A percentile compares a stretch with the other conserved stretches of the same genome.
Conservation (phyloP, 1,139 yeast species). For the Lodderomyces parapsilosis region DNA sequence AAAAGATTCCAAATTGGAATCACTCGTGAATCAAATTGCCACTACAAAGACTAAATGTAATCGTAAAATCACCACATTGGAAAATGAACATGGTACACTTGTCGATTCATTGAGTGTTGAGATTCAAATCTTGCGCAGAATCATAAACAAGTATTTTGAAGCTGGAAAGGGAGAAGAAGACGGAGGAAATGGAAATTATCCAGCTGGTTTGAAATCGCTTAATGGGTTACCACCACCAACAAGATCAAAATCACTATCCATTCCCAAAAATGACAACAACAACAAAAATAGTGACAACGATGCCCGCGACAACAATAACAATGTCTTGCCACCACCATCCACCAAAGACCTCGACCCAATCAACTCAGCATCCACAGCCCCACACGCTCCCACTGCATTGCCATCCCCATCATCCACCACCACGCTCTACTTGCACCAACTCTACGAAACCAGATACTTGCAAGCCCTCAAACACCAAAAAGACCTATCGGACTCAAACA, state of each 20-base stretch:
- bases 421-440: constrained; percentile 7
- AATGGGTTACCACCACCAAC: background rate
- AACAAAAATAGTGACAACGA: background rate
- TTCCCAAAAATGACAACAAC: background rate
- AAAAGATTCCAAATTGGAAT: constrained; percentile 6
- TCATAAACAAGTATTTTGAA: constrained; percentile 8
- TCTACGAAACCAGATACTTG: constrained; percentile 11
- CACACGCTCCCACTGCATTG: background rate
- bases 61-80: constrained; percentile 7
- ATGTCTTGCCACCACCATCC: background rate
- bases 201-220: background rate
- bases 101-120: constrained; percentile 10
- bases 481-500: constrained; percentile 9
- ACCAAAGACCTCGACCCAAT: background rate
- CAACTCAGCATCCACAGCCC: background rate
- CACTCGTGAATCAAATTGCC: constrained; percentile 8
- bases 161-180: background rate
- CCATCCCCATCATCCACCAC: background rate
- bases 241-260: background rate
- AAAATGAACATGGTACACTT: constrained; percentile 7
- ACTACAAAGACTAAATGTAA: constrained; percentile 8
- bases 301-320: background rate
- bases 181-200: background rate
- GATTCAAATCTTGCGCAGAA: constrained; percentile 8
- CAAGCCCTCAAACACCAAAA: constrained; percentile 7